Conservation (phyloP, 257 asterid species). For the Gardenia jasminoides region DNA sequence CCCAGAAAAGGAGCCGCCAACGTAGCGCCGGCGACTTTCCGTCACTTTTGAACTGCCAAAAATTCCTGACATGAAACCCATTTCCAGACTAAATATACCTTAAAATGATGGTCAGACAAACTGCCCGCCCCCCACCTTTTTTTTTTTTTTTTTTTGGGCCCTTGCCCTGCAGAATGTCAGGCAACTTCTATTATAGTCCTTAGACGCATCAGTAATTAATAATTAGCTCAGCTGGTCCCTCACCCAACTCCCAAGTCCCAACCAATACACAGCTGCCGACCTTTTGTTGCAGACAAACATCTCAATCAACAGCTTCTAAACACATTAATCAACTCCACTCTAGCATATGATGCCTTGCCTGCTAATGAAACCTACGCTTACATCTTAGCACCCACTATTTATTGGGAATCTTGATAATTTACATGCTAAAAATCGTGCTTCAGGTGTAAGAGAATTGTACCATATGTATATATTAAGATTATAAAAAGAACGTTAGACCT, state of each 20-base stretch:
- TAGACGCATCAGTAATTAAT: neutral
- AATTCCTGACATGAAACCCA: neutral
- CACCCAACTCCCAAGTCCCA: neutral
- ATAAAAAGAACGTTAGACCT: too few relatives aligned
- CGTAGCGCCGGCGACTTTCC: conserved; percentile 4
- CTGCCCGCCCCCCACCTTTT: too few relatives aligned
- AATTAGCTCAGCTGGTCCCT: neutral
- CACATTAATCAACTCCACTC: neutral
- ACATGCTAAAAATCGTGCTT: neutral
- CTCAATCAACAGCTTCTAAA: neutral
- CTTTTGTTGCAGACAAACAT: neutral
- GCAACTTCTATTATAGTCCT: neutral
- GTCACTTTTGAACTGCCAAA: neutral
- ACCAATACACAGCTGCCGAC: neutral
- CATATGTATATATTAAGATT: too few relatives aligned
- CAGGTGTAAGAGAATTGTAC: too few relatives aligned
- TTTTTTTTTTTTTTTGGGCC: too few relatives aligned
- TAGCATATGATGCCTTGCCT: neutral
- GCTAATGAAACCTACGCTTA: neutral
- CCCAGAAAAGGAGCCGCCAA: conserved; percentile 11
- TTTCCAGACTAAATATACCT: neutral
- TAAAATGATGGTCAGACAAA: neutral
- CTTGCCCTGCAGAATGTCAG: neutral
- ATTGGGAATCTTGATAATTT: neutral
- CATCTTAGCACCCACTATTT: neutral